A percentile compares a stretch with the other conserved stretches of the same genome.
Conservation (phyloP, 768 basidiomycete genomes). For the Leucosporidium scottii region DNA sequence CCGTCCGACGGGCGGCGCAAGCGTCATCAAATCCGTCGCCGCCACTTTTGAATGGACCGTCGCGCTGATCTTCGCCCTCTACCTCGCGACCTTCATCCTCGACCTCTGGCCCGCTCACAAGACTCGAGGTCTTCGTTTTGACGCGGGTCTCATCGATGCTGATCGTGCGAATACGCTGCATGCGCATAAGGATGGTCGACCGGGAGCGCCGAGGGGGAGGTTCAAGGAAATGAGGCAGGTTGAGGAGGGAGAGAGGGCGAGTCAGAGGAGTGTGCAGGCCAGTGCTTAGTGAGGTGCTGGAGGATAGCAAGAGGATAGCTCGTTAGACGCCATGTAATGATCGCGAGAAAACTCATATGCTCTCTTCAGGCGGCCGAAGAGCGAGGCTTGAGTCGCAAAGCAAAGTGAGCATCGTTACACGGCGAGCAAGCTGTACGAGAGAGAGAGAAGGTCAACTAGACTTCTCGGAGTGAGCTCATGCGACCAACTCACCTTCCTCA, state of each 20-base stretch:
- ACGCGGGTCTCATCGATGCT: conserved; percentile 18
- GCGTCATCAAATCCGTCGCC: conserved; percentile 40
- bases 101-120: conserved; percentile 44
- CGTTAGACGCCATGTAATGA: too few relatives aligned
- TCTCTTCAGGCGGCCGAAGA: too few relatives aligned
- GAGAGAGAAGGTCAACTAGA: too few relatives aligned
- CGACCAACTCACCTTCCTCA: too few relatives aligned
- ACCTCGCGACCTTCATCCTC: conserved; percentile 43
- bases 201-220: conserved; percentile 18
- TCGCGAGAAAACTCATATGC: too few relatives aligned
- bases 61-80: conserved; percentile 40
- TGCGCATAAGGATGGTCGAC: conserved; percentile 13
- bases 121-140: conserved; percentile 17
- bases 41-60: conserved; percentile 43
- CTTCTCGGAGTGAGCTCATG: too few relatives aligned
- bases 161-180: conserved; percentile 26
- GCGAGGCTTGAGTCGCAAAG: too few relatives aligned
- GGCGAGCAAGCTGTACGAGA: too few relatives aligned
- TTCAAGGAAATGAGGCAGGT: conserved; percentile 1
- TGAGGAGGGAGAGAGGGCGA: conserved; percentile 1
- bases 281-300: not conserved
- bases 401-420: too few relatives aligned
- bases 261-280: not conserved
- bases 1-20: conserved; percentile 36
- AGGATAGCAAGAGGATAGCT: too few relatives aligned